These are phyloP conservation scores for Stagonosporopsis cucurbitacearum DNA, from an alignment of 2,329 filamentous ascomycete species.

Conservation along the genomic window DNA sequence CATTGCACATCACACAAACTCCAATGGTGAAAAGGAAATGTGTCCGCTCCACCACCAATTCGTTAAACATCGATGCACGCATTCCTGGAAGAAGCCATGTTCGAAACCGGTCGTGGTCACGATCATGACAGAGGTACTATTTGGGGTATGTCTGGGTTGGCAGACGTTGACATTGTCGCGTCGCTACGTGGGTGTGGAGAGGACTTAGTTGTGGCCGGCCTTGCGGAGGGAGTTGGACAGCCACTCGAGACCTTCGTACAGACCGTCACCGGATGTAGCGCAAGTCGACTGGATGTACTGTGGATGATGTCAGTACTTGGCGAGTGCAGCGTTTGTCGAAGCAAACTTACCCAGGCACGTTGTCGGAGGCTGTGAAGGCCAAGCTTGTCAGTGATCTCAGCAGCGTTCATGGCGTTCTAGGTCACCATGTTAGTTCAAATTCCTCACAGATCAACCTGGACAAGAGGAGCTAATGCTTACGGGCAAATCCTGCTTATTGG, in stretches of 20 bases:
- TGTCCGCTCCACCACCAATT: slow-evolving; percentile 48
- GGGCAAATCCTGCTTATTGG: slow-evolving; percentile 96
- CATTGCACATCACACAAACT: slow-evolving; percentile 48
- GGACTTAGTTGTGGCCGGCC: slow-evolving; percentile 56
- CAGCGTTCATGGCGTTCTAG: slow-evolving; percentile 99
- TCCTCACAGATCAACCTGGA: background rate
- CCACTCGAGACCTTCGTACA: slow-evolving; percentile 93
- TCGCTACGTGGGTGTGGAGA: slow-evolving; percentile 29
- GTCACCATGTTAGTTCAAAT: slow-evolving; percentile 8
- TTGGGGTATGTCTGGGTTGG: slow-evolving; percentile 32
- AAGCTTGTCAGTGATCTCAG: slow-evolving; percentile 99
- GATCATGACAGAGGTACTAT: slow-evolving; percentile 29
- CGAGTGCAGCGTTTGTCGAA: slow-evolving; percentile 1
- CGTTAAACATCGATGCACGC: slow-evolving; percentile 45
- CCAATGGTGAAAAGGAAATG: slow-evolving; percentile 45
- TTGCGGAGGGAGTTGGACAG: slow-evolving; percentile 62
- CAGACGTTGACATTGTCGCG: slow-evolving; percentile 41
- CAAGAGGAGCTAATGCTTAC: slow-evolving; percentile 58
- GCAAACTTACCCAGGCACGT: slow-evolving; percentile 89
- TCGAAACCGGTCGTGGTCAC: slow-evolving; percentile 19
- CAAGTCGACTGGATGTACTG: slow-evolving; percentile 99
- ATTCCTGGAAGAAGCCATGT: slow-evolving; percentile 30
- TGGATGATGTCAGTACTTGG: slow-evolving; percentile 28
- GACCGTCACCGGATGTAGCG: slow-evolving; percentile 97
- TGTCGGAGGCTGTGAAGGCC: slow-evolving; percentile 98